Base-by-base conservation (phyloP, 352 stramenopile genomes). In the Phytopythium cucurbitacearum region DNA sequence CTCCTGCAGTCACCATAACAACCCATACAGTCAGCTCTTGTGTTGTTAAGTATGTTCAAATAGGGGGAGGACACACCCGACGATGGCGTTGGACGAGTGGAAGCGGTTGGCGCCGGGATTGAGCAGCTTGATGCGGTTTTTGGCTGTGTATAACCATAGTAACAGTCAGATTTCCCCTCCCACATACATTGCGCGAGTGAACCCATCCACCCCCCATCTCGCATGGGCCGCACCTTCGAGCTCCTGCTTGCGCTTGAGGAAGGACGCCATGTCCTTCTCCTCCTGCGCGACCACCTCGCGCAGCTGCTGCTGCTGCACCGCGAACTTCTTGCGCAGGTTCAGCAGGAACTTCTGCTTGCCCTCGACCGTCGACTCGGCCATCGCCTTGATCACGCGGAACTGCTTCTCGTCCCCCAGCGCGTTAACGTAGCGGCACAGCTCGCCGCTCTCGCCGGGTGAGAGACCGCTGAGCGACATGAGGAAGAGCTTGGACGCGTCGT, bases 301-400 rank as follows among this genome's bases (percentile, higher is more conserved):
- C 60, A 86, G 57, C 53, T 85, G 81, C 43, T 61, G 64, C 52
- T 88, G 73, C 47, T 89, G 78, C 43, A 73, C 60, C 12, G 75
- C 58, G 55, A 93, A 89, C 62, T 91, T 91, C 48, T 83, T 75
- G 47, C 75, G 73, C 44, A 94, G 53, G 40, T 73, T 83, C 15
- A 75, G 39, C 4, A 94, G 62, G 41, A 91, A 94, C 46, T 82
- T 84, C 56, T 87, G 84, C 64, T 94, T 94, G 49, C 80, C 83
- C 8, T 89, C 76, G 0, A 89, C 59, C 35, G 79, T 84, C 15
- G 76, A 81, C 59, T 91, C 81, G 51, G 79, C 80, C 78, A 94
- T 89, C 37, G 83, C 80, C 41, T 86, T 84, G 54, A 94, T 90
- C 53, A 94, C 83, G 37, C 83, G 83, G 59, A 87, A 94, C 69